Evolutionary conservation across 768 basidiomycete genomes (phyloP), one percentile per base, ranked within the genome.

Genomic region (Boletus coccyginus): DNA sequence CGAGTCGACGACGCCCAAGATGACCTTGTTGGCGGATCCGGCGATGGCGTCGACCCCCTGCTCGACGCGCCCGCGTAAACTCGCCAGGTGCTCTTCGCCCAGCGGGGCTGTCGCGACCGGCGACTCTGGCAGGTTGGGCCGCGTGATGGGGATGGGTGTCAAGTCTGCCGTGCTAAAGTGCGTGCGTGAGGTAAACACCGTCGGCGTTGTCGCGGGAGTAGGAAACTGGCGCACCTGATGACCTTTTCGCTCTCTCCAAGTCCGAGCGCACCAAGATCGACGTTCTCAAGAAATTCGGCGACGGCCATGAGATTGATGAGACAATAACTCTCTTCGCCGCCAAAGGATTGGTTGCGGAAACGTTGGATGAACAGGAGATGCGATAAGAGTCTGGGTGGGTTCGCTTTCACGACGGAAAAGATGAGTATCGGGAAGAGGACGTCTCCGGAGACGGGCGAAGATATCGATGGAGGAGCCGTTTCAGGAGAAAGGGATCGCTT

Each of bases 251-350:
- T 80, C 50, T 86, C 84, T 7, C 80, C 83, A 7, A 92, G 72
- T 0, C 82, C 86, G 19, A 90, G 74, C 1, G 79, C 82, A 9
- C 81, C 87, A 53, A 97, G 77, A 73, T 98, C 94, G 36, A 98
- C 93, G 67, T 94, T 92, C 74, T 96, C 94, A 50, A 98, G 77
- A 70, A 98, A 99, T 68, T 98, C 95, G 1, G 91, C 92, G 7
- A 96, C 94, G 12, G 96, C 96, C 78, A 95, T 85, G 39, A 97
- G 77, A 71, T 97, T 98, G 70, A 98, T 90, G 40, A 96, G 79
- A 56, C 94, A 98, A 65, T 94, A 99, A 46, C 85, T 87, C 64
- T 92, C 91, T 66, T 98, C 94, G 1, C 86, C 84, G 1, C 66
- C 69, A 50, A 67, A 63, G 3, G 57, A 41, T 38, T 65, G 65